Conservation (phyloP, 2,329 filamentous ascomycete species). For the Tothia fuscella region DNA sequence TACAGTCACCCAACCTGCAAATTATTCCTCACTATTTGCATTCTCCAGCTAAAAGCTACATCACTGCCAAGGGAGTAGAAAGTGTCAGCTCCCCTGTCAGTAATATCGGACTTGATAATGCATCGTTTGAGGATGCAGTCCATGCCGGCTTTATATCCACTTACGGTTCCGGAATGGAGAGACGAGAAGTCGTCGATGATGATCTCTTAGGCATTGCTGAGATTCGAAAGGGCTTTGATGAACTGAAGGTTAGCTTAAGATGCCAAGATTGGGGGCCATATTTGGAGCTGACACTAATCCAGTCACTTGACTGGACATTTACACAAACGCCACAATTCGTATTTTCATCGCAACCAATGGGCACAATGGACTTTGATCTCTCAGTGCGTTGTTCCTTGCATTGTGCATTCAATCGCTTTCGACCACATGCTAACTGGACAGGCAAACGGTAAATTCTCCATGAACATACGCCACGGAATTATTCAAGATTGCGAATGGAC, state of each 20-base stretch:
- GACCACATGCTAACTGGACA: neutral
- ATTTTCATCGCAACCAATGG: slow-evolving; percentile 28
- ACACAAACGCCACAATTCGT: slow-evolving; percentile 77
- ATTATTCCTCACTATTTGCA: slow-evolving; percentile 58
- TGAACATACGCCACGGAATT: slow-evolving; percentile 6
- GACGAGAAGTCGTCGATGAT: slow-evolving; percentile 38
- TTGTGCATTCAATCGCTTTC: too few relatives aligned
- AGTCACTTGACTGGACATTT: slow-evolving; percentile 66
- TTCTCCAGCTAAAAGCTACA: slow-evolving; percentile 65
- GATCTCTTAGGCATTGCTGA: slow-evolving; percentile 37
- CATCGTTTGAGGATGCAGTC: slow-evolving; percentile 32
- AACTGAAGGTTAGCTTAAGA: slow-evolving; percentile 47
- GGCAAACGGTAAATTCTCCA: neutral
- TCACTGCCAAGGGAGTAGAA: slow-evolving; percentile 75
- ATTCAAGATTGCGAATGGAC: slow-evolving; percentile 1
- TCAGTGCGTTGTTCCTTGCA: slow-evolving; percentile 4
- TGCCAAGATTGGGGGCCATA: slow-evolving; percentile 1
- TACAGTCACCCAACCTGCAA: slow-evolving; percentile 62
- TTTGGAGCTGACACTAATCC: slow-evolving; percentile 23
- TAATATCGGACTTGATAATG: slow-evolving; percentile 55
- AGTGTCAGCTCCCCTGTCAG: slow-evolving; percentile 77
- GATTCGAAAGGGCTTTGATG: slow-evolving; percentile 49
- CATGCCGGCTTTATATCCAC: slow-evolving; percentile 50
- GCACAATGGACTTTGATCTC: slow-evolving; percentile 4
- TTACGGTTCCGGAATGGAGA: slow-evolving; percentile 41